phyloP scores from a whole-genome alignment of 257 asterid genomes.

The Echium plantagineum region DNA sequence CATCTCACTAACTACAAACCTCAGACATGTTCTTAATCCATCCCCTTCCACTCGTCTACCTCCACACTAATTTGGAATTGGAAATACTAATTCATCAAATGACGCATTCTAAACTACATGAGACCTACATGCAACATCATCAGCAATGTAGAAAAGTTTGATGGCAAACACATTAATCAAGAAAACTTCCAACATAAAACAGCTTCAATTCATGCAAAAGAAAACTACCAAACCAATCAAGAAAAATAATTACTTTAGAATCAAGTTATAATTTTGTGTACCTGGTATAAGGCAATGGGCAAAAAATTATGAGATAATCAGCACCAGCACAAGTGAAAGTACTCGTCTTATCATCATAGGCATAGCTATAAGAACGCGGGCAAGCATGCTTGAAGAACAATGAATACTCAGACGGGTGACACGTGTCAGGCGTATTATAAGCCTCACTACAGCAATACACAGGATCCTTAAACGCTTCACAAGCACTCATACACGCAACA shows the following conservation, averaged over 20 bases:
- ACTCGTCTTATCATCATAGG: conserved; percentile 86
- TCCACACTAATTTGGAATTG: too few relatives aligned
- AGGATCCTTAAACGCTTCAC: conserved; percentile 92
- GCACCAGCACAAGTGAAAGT: conserved; percentile 89
- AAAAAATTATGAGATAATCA: conserved; percentile 76
- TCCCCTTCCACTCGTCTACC: too few relatives aligned
- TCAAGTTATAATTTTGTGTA: not conserved
- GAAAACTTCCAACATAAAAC: too few relatives aligned
- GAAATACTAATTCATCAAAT: too few relatives aligned
- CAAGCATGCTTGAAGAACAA: conserved; percentile 78
- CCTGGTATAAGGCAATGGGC: conserved; percentile 94
- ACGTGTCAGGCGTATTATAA: conserved; percentile 80
- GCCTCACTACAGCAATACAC: conserved; percentile 74
- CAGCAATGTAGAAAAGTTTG: too few relatives aligned
- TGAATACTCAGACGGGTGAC: conserved; percentile 74
- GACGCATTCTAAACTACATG: too few relatives aligned
- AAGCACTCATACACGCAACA: conserved; percentile 92
- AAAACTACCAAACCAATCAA: not conserved
- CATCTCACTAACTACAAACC: too few relatives aligned
- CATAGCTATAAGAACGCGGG: conserved; percentile 90
- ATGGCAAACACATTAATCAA: too few relatives aligned
- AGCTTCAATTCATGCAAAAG: too few relatives aligned
- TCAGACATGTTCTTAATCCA: too few relatives aligned
- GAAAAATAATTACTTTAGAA: not conserved
- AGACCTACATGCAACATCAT: too few relatives aligned